Percentiles rank a stretch among this genome's conserved stretches.
These are phyloP conservation scores for Picea sitchensis DNA, from an alignment of 75 land plant species.

Conservation along the genomic window DNA sequence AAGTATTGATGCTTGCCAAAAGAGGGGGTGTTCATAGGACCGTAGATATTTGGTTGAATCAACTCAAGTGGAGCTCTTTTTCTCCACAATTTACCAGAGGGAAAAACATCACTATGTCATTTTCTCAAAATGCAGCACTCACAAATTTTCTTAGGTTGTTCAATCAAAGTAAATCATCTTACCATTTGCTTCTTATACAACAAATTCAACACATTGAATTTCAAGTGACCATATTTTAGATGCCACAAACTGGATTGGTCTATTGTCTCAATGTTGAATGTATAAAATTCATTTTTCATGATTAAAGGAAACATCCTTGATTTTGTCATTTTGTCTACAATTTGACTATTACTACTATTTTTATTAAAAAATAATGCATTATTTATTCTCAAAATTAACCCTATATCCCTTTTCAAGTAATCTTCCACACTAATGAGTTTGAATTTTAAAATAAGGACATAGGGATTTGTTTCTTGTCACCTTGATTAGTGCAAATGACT, in stretches of 20 bases:
- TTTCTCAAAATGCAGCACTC: not conserved
- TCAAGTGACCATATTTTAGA: not conserved
- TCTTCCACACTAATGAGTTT: no score
- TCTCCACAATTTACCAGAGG: not conserved
- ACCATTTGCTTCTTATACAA: not conserved
- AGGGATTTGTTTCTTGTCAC: no score
- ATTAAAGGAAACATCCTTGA: not conserved
- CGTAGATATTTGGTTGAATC: not conserved
- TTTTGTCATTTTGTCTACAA: no score
- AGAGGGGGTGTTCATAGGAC: not conserved
- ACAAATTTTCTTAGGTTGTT: not conserved
- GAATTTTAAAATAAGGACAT: no score
- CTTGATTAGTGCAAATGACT: not conserved
- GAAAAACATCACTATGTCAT: not conserved
- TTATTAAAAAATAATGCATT: no score
- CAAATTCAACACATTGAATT: not conserved
- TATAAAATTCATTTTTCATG: not conserved
- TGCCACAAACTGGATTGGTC: not conserved
- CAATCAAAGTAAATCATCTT: not conserved
- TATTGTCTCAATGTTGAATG: not conserved
- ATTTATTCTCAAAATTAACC: no score
- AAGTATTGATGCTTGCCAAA: no score
- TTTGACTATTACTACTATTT: no score
- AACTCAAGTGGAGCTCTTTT: not conserved
- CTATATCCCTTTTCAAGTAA: no score